Evolutionary conservation across 805 yeast species (phyloP).

Genomic region (Barnettozyma salicaria): DNA sequence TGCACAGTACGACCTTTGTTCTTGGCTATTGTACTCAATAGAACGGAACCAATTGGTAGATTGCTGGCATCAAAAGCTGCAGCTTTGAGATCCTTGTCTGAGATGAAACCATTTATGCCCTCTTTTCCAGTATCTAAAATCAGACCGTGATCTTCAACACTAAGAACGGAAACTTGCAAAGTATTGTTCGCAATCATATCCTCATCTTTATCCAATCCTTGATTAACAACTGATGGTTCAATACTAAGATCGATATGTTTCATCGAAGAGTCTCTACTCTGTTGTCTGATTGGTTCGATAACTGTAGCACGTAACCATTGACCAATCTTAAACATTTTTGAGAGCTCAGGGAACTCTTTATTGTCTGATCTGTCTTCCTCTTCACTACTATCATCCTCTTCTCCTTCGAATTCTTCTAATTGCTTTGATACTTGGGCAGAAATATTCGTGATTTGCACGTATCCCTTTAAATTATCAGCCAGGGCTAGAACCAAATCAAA

Average conservation of each 20-base stretch:
- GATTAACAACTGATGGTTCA: constrained; percentile 71
- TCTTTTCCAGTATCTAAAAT: constrained; percentile 63
- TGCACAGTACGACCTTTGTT: constrained; percentile 52
- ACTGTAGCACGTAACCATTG: constrained; percentile 85
- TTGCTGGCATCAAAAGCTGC: constrained; percentile 32
- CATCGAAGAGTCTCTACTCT: constrained; percentile 30
- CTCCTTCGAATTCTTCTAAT: constrained; percentile 51
- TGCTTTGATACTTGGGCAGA: constrained; percentile 54
- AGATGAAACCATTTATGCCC: constrained; percentile 61
- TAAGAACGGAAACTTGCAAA: constrained; percentile 70
- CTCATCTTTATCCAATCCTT: constrained; percentile 44
- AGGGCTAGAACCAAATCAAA: constrained; percentile 64
- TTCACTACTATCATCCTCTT: constrained; percentile 34
- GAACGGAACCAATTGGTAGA: constrained; percentile 57
- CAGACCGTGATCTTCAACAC: constrained; percentile 90
- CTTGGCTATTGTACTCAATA: constrained; percentile 54
- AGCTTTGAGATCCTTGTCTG: constrained; percentile 55
- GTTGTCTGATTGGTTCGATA: constrained; percentile 40
- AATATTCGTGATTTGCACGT: constrained; percentile 65
- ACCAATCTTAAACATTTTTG: constrained; percentile 55
- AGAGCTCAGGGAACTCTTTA: constrained; percentile 51
- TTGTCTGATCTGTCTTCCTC: constrained; percentile 27
- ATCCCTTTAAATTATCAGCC: constrained; percentile 79
- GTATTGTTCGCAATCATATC: constrained; percentile 59
- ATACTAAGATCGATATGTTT: constrained; percentile 65